phyloP scores from a whole-genome alignment of 495 filamentous ascomycete species.

The Penicillium simplicissimum region DNA sequence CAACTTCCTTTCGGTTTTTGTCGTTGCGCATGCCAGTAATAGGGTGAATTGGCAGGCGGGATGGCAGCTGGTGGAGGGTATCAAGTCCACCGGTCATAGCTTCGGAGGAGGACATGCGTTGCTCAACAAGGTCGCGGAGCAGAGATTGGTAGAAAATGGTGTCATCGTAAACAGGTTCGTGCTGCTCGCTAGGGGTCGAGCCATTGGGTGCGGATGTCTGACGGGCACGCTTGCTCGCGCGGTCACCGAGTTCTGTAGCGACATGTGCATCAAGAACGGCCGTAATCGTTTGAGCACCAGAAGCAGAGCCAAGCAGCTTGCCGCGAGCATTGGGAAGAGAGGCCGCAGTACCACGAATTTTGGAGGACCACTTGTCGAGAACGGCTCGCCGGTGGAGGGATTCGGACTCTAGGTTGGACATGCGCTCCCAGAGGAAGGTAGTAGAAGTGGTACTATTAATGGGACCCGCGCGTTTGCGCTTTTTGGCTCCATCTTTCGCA shows the following conservation, averaged over 20 bases:
- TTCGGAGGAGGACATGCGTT: slow-evolving; percentile 61
- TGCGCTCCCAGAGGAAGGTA: slow-evolving; percentile 68
- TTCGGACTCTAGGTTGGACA: slow-evolving; percentile 63
- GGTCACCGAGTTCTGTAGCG: slow-evolving; percentile 59
- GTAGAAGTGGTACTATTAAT: slow-evolving; percentile 52
- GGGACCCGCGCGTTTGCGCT: slow-evolving; percentile 56
- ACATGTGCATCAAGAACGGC: slow-evolving; percentile 76
- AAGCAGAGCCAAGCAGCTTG: slow-evolving; percentile 46
- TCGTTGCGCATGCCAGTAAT: slow-evolving; percentile 73
- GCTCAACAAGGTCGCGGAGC: slow-evolving; percentile 88
- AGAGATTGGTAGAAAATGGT: slow-evolving; percentile 90
- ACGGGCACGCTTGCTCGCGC: slow-evolving; percentile 60
- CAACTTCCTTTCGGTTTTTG: slow-evolving; percentile 80
- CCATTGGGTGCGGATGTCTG: slow-evolving; percentile 5
- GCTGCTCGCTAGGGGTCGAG: slow-evolving; percentile 8
- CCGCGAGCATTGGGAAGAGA: slow-evolving; percentile 41
- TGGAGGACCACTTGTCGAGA: slow-evolving; percentile 52
- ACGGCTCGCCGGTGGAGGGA: slow-evolving; percentile 44
- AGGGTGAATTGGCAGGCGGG: slow-evolving; percentile 39
- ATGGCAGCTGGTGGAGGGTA: slow-evolving; percentile 39
- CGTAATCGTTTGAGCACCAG: slow-evolving; percentile 61
- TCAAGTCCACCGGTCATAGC: slow-evolving; percentile 48
- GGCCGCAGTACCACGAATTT: slow-evolving; percentile 49
- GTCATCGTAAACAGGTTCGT: slow-evolving; percentile 76
- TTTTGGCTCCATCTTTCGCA: slow-evolving; percentile 49